Conservation (phyloP, 2,329 filamentous ascomycete species). For the Domatiomyces catenatus region DNA sequence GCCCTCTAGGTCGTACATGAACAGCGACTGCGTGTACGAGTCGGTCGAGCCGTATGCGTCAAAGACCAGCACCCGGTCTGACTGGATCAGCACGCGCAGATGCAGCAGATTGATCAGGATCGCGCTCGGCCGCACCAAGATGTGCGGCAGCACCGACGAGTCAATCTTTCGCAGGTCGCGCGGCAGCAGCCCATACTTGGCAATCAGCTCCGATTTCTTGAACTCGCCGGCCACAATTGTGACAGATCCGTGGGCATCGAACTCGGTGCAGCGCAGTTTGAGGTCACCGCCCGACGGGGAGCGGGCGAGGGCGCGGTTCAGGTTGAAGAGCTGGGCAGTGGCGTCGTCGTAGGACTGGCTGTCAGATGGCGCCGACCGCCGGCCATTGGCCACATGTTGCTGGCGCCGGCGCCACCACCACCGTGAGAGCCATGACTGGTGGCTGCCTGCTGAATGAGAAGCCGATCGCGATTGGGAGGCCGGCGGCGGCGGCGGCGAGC, state of each 20-base stretch:
- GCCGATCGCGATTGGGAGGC: conserved; percentile 9
- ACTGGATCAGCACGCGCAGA: conserved; percentile 85
- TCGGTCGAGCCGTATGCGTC: conserved; percentile 91
- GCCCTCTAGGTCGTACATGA: conserved; percentile 93
- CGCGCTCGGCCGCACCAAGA: conserved; percentile 79
- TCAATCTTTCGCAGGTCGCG: conserved; percentile 96
- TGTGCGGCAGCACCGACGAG: conserved; percentile 86
- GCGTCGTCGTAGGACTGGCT: conserved; percentile 28
- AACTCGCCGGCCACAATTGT: conserved; percentile 90
- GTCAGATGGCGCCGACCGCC: conserved; percentile 1
- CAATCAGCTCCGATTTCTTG: conserved; percentile 92
- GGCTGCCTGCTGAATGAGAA: conserved; percentile 8
- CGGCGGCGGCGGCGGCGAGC: conserved; percentile 4
- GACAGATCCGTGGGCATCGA: conserved; percentile 81
- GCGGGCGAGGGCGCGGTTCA: conserved; percentile 42
- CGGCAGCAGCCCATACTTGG: conserved; percentile 64
- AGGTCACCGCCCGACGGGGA: conserved; percentile 58
- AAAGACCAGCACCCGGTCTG: conserved; percentile 85
- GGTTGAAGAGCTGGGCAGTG: conserved; percentile 46
- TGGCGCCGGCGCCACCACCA: conserved; percentile 10
- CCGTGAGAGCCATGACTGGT: conserved; percentile 10
- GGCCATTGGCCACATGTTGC: conserved; percentile 3
- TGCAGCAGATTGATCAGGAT: conserved; percentile 96
- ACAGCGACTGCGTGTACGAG: conserved; percentile 86
- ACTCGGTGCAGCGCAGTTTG: conserved; percentile 81